phyloP scores from a whole-genome alignment of 441 rosid species.

The Daphne laureola region DNA sequence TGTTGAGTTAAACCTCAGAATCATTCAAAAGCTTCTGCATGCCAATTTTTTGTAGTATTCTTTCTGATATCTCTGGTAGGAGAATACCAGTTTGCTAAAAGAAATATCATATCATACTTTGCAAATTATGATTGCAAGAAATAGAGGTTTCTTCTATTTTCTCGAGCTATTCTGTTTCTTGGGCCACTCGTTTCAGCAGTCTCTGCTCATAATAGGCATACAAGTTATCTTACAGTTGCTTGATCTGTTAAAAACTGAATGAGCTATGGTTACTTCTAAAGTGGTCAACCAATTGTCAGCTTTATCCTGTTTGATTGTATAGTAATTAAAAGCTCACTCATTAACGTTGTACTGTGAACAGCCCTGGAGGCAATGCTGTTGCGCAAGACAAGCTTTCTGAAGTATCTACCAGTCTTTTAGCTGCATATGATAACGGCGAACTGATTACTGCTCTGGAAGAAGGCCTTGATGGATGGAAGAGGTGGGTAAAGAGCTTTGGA shows the following conservation, averaged over 20 bases:
- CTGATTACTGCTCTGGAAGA: slow-evolving; percentile 58
- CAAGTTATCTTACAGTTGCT: neutral
- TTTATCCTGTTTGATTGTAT: too few species aligned
- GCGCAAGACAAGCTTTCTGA: slow-evolving; percentile 73
- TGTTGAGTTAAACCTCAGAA: neutral
- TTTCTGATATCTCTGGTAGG: neutral
- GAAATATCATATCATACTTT: neutral
- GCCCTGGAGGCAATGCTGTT: slow-evolving; percentile 59
- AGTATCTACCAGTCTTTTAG: slow-evolving; percentile 55
- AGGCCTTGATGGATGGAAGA: slow-evolving; percentile 81
- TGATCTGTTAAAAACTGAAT: neutral
- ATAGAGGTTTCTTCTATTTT: too few species aligned
- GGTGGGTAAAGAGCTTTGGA: slow-evolving; percentile 86
- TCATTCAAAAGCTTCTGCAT: too few species aligned
- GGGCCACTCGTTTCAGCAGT: too few species aligned
- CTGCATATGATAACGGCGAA: slow-evolving; percentile 83
- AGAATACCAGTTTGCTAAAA: neutral
- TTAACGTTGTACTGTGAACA: slow-evolving; percentile 23
- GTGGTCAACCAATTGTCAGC: neutral
- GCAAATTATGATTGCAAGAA: neutral
- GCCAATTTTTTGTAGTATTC: neutral
- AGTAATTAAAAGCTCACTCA: neutral
- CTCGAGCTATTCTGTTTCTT: too few species aligned
- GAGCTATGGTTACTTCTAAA: neutral
- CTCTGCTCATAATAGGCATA: neutral